These are phyloP conservation scores for Fistulifera pelliculosa DNA, from an alignment of 108 stramenopile genomes.

Conservation along the genomic window DNA sequence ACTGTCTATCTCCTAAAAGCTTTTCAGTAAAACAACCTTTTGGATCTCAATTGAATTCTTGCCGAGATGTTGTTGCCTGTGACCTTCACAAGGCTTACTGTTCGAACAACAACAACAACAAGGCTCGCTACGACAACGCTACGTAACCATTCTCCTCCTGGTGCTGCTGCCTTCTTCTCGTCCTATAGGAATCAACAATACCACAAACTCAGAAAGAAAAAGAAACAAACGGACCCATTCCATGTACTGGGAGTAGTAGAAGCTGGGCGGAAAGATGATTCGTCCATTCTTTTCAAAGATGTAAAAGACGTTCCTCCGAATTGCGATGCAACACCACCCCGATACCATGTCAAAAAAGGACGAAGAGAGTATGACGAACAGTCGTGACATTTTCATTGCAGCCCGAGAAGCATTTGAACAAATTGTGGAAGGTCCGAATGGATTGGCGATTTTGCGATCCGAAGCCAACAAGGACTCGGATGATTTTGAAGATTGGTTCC, in stretches of 20 bases:
- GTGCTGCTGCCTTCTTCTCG: too few relatives aligned
- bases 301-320: conserved; percentile 71
- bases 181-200: conserved; percentile 1
- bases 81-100: too few relatives aligned
- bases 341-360: conserved; percentile 32
- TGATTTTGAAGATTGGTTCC: conserved; percentile 77
- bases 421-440: conserved; percentile 54
- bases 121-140: too few relatives aligned
- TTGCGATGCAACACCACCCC: conserved; percentile 82
- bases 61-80: too few relatives aligned
- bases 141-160: too few relatives aligned
- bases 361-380: conserved; percentile 25
- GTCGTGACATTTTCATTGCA: conserved; percentile 54
- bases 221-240: not conserved
- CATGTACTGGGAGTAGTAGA: not conserved
- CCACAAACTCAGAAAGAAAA: not conserved
- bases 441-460: conserved; percentile 26
- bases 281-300: conserved; percentile 27
- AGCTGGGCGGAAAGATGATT: not conserved
- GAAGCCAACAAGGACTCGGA: conserved; percentile 26
- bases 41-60: too few relatives aligned
- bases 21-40: too few relatives aligned
- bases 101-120: too few relatives aligned
- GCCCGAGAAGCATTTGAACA: conserved; percentile 62
- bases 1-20: too few relatives aligned